phyloP scores from a whole-genome alignment of 1,284 basidiomycete species.

The Spongiforma sp. region DNA sequence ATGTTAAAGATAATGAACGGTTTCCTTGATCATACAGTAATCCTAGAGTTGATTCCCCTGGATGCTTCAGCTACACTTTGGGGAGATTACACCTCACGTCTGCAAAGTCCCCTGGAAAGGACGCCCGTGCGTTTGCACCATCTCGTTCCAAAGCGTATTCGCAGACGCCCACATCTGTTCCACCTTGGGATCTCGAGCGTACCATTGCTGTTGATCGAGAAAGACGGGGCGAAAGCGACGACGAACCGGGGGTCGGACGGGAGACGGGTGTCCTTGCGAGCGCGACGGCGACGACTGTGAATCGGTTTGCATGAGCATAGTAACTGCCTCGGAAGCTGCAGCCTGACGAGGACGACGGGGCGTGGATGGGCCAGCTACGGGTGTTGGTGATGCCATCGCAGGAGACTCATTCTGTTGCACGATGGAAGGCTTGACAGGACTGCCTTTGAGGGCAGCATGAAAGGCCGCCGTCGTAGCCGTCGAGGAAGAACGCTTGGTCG shows the following conservation, averaged over 20 bases:
- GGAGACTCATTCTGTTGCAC: neutral
- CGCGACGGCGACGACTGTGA: conserved; percentile 16
- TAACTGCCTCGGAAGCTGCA: neutral
- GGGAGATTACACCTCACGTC: too few species aligned
- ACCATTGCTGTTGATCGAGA: conserved; percentile 39
- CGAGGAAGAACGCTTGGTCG: conserved; percentile 11
- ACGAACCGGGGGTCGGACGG: conserved; percentile 8
- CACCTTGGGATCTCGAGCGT: conserved; percentile 34
- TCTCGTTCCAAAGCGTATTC: conserved; percentile 13
- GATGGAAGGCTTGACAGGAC: conserved; percentile 4
- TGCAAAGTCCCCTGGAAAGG: conserved; percentile 16
- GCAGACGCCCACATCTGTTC: conserved; percentile 32
- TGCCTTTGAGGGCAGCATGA: conserved; percentile 20
- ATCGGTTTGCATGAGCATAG: conserved; percentile 1
- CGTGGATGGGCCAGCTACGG: conserved; percentile 30
- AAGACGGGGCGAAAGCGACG: conserved; percentile 36
- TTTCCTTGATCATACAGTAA: too few species aligned
- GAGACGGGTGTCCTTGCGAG: conserved; percentile 13
- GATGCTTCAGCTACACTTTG: conserved; percentile 5
- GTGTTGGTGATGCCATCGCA: too few species aligned
- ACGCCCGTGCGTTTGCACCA: conserved; percentile 19
- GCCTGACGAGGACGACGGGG: conserved; percentile 20
- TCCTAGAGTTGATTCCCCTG: too few species aligned
- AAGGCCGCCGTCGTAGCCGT: conserved; percentile 24
- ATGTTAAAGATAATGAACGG: too few species aligned